Evolutionary conservation across 805 yeast species (phyloP).

Genomic region (Cyberlindnera euphorbiae): DNA sequence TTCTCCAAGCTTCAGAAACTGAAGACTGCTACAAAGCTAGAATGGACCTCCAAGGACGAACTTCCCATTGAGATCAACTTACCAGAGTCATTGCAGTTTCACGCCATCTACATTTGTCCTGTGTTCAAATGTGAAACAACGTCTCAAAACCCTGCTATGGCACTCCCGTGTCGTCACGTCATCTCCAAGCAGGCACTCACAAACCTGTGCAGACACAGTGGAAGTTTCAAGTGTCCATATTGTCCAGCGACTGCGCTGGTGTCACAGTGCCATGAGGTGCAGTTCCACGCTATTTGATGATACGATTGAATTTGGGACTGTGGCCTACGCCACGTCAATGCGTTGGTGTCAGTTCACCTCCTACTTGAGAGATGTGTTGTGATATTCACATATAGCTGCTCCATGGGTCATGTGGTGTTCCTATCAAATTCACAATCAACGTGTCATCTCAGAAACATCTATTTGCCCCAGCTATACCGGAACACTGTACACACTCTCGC

Average conservation of each 20-base stretch:
- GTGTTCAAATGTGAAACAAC: constrained; percentile 62
- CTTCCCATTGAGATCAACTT: constrained; percentile 57
- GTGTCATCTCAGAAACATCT: too few species aligned
- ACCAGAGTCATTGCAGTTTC: constrained; percentile 50
- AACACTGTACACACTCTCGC: too few species aligned
- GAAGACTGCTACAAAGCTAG: constrained; percentile 35
- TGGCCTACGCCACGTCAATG: too few species aligned
- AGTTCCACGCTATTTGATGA: constrained; percentile 30
- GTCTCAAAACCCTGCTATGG: constrained; percentile 52
- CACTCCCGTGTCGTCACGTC: constrained; percentile 61
- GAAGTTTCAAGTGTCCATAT: constrained; percentile 65
- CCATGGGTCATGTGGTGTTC: too few species aligned
- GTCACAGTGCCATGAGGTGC: constrained; percentile 39
- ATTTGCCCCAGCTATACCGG: too few species aligned
- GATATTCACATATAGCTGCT: too few species aligned
- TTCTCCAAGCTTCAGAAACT: constrained; percentile 45
- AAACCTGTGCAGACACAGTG: constrained; percentile 38
- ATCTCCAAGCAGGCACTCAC: constrained; percentile 50
- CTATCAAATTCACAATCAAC: too few species aligned
- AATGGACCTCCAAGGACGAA: constrained; percentile 56
- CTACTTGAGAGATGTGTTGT: too few species aligned
- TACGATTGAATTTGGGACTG: too few species aligned
- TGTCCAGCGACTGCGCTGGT: constrained; percentile 50
- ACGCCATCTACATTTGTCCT: constrained; percentile 68
- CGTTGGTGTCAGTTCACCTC: too few species aligned